Evolutionary conservation across 169 alveolate genomes (phyloP), one percentile per base, ranked within the genome.

Genomic region (Besnoitia besnoiti): DNA sequence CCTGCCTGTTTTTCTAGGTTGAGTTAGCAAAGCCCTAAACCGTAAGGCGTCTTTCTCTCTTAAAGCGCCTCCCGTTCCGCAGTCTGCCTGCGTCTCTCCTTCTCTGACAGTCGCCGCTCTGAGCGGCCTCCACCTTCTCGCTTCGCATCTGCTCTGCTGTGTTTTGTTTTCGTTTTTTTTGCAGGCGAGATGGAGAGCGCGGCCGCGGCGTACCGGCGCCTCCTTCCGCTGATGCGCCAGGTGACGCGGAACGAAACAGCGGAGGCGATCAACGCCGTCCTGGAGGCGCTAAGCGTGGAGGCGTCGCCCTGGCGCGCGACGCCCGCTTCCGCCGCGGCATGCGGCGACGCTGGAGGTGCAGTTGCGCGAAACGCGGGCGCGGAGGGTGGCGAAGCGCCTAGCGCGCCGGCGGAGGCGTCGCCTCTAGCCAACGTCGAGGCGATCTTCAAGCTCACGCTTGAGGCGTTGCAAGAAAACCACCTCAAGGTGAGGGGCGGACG

Each of bases 131-230:
- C n/a, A n/a, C n/a, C n/a, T n/a, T n/a, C n/a, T n/a, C n/a, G n/a
- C n/a, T n/a, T n/a, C 44, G 80, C 44, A 16, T 35, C 76, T 19
- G 37, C 37, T 67, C 44, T 35, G 44, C n/a, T 19, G 39, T 7
- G 19, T 67, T 8, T 8, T 30, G 44, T 33, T 67, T 5, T n/a
- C 47, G n/a, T 7, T n/a, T 19, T 30, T 7, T 67, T n/a, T 67
- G 44, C 44, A 67, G 80, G 80, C 12, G 80, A 67, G 46, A 30
- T 67, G 39, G 80, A 67, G 44, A 67, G 80, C 44, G 80, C 80
- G 2, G 80, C 80, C 14, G 40, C 40, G 42, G 42, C 80, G 80
- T 67, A 67, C 21, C 30, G 44, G 1, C 80, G 80, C 47, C 80
- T 67, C 47, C 80, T 67, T 1, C 80, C 39, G 14, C 80, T 67